Conservation (phyloP, 1,284 basidiomycete species). For the Tilletia indica region DNA sequence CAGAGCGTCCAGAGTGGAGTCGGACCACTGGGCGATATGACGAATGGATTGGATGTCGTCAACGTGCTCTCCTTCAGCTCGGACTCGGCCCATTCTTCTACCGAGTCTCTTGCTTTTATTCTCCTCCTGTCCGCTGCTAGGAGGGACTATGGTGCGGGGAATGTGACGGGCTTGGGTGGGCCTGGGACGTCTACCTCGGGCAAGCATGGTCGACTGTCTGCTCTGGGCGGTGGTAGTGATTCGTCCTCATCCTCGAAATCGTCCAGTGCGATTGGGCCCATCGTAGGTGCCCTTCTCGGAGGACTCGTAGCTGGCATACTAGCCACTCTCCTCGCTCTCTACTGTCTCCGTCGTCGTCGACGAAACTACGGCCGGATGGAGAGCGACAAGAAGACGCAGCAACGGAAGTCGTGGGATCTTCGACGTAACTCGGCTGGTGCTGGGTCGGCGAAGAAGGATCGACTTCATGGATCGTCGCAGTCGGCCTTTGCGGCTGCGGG, state of each 20-base stretch:
- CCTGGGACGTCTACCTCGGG: constrained; percentile 18
- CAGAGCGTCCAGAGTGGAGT: constrained; percentile 34
- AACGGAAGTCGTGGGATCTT: no score
- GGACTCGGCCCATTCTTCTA: constrained; percentile 33
- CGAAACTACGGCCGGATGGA: no score
- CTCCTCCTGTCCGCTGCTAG: constrained; percentile 46
- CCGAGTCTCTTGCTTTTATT: constrained; percentile 46
- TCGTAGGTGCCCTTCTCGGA: background rate
- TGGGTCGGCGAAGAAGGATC: no score
- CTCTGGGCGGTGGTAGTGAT: background rate
- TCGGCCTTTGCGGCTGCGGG: no score
- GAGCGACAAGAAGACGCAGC: no score
- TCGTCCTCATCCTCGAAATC: background rate
- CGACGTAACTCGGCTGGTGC: no score
- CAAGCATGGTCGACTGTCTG: background rate
- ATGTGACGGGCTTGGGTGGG: constrained; percentile 27
- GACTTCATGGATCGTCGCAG: no score
- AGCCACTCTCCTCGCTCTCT: background rate
- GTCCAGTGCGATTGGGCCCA: background rate
- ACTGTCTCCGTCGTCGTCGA: background rate
- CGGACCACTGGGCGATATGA: constrained; percentile 33
- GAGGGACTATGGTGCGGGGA: constrained; percentile 35
- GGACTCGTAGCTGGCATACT: constrained; percentile 2
- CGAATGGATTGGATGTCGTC: constrained; percentile 35
- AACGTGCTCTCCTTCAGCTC: constrained; percentile 42